Evolutionary conservation across 805 yeast genomes (phyloP).

Genomic region (Trichomonascus vanleenenianus): DNA sequence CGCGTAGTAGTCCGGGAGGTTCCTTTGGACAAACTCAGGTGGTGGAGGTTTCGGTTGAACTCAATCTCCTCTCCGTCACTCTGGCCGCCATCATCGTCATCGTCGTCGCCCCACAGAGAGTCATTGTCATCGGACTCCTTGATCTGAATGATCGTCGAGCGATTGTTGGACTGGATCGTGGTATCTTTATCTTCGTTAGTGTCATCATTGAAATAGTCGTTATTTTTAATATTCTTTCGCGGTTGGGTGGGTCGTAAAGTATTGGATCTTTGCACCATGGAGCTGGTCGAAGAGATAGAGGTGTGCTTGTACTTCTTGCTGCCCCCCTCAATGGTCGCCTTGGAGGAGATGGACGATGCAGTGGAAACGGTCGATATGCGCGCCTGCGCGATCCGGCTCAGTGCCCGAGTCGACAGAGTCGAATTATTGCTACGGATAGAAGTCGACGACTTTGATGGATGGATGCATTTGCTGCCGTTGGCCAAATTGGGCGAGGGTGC

Average conservation of each 20-base stretch:
- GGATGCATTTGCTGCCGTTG: too few relatives aligned
- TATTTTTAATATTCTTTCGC: background rate
- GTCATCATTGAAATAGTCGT: background rate
- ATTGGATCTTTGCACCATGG: too few relatives aligned
- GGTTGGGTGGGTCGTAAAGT: conserved; percentile 5
- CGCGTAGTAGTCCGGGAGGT: too few relatives aligned
- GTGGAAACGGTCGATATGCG: background rate
- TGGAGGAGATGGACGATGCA: conserved; percentile 16
- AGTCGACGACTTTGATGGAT: background rate
- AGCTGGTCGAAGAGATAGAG: conserved; percentile 6
- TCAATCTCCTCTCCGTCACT: too few relatives aligned
- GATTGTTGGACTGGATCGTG: background rate
- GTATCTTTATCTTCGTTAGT: background rate
- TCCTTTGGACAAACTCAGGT: too few relatives aligned
- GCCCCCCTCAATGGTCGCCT: conserved; percentile 12
- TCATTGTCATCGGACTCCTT: too few relatives aligned
- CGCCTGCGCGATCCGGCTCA: conserved; percentile 4
- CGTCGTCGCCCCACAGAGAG: background rate
- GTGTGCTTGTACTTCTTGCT: background rate
- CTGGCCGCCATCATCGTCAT: conserved; percentile 1
- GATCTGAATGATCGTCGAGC: background rate
- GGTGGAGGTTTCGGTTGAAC: too few relatives aligned
- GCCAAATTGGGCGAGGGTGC: too few relatives aligned
- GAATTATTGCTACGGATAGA: background rate
- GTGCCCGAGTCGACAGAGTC: background rate